Evolutionary conservation across 306 rosid species (phyloP), one percentile per base, ranked within the genome.

Genomic region (Dryas drummondii): DNA sequence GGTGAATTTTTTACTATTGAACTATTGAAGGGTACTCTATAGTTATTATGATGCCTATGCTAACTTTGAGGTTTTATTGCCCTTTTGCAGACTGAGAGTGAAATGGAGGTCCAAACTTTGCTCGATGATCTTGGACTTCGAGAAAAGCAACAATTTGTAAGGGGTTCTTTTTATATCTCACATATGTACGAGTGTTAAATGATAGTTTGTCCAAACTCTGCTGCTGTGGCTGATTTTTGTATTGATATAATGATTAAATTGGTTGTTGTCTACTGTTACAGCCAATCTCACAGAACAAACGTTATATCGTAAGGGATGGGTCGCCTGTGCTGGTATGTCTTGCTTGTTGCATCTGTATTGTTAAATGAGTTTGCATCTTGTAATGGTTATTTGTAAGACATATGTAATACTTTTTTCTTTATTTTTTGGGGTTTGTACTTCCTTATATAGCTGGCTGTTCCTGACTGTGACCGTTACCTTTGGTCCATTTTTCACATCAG

Each of bases 231-330:
- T 13, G 40, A 63, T 74, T 16, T 69, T 52, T 56, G 73, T 69
- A 71, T 17, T 40, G 17, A 67, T 15, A 26, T 79, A 46, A 19
- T 66, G 64, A 70, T 61, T 58, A 66, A 68, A 70, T 80, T 72
- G 42, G 40, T 61, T 77, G 32, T 63, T 84, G 44, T 80, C 71
- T 78, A 19, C 59, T 76, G 40, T 73, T 81, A 61, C 91, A 94
- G 98, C 97, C 98, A 56, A 83, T 90, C 70, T 88, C 96, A 59
- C 98, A 91, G 83, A 89, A 86, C 73, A 94, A 94, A 71, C 94
- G 94, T 68, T 94, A 91, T 80, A 84, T 94, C 67, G 98, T 88
- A 76, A 87, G 89, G 87, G 81, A 91, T 58, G 98, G 98, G 51
- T 44, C 7, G n/a, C 96, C 98, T 4, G 82, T 87, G 63, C 79